A percentile compares a stretch with the other conserved stretches of the same genome.
phyloP scores from a whole-genome alignment of 2,329 filamentous ascomycete species.

The Phaeosphaeria sp. region DNA sequence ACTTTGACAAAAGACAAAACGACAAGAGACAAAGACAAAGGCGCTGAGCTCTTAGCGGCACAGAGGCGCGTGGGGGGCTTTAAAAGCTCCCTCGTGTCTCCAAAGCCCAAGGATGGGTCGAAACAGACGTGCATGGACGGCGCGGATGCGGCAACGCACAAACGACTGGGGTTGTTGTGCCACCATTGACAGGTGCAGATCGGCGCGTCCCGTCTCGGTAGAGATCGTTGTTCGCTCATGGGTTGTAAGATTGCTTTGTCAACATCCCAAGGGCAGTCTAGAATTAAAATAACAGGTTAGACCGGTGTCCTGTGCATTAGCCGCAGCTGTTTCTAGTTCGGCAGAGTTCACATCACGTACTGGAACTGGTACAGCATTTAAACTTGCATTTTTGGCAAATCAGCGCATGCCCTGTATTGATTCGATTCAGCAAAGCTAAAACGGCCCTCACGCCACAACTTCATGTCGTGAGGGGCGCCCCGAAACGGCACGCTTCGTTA shows the following conservation, averaged over 20 bases:
- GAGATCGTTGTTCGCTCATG: constrained; percentile 2
- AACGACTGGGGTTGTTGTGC: constrained; percentile 8
- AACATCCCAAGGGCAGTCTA: neutral
- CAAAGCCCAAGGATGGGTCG: neutral
- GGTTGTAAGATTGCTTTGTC: constrained; percentile 1
- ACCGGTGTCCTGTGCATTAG: neutral
- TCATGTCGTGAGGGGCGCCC: neutral
- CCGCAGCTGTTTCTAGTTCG: neutral
- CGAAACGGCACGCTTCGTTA: neutral
- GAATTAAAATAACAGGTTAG: neutral
- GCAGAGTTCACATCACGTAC: neutral
- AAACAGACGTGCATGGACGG: constrained; percentile 1
- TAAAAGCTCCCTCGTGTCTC: neutral
- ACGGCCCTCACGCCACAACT: neutral
- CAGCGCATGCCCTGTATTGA: neutral
- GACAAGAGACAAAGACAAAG: neutral
- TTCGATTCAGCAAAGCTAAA: neutral
- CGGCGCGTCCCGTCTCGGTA: constrained; percentile 1
- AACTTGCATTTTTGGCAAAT: neutral
- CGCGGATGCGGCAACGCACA: neutral
- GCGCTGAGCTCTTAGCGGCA: neutral
- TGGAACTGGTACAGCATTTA: neutral
- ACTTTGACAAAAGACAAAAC: neutral
- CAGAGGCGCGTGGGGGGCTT: constrained; percentile 1
- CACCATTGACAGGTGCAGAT: constrained; percentile 2